Evolutionary conservation across 495 filamentous ascomycete genomes (phyloP).

Genomic region (Paragyromitra xinjiangensis): DNA sequence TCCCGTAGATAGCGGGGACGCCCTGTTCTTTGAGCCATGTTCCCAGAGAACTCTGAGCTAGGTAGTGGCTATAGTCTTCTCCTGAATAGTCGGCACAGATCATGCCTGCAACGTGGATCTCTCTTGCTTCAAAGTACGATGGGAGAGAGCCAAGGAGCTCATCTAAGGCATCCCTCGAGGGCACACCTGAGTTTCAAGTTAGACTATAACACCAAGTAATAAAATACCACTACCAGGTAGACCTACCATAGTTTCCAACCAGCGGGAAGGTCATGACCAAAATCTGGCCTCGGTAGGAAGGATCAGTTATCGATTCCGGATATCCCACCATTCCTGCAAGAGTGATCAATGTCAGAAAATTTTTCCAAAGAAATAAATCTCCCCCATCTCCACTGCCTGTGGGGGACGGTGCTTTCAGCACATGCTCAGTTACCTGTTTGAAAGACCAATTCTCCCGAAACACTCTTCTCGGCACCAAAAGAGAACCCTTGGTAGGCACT

Average conservation of each 20-base stretch:
- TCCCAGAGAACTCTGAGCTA: slow-evolving; percentile 86
- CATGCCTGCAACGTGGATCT: slow-evolving; percentile 92
- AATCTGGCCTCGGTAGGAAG: slow-evolving; percentile 91
- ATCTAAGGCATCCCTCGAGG: slow-evolving; percentile 81
- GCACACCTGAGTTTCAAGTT: slow-evolving; percentile 64
- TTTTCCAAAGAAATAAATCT: neutral
- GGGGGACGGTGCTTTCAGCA: neutral
- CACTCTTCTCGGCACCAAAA: slow-evolving; percentile 90
- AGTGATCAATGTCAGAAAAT: slow-evolving; percentile 31
- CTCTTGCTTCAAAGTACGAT: slow-evolving; percentile 86
- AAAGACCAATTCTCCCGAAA: slow-evolving; percentile 96
- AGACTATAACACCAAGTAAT: slow-evolving; percentile 12
- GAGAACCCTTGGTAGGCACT: slow-evolving; percentile 88
- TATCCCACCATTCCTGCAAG: slow-evolving; percentile 90
- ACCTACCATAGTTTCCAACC: slow-evolving; percentile 84
- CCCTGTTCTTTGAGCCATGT: slow-evolving; percentile 95
- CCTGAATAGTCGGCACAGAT: slow-evolving; percentile 90
- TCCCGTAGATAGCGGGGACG: slow-evolving; percentile 93
- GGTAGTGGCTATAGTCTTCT: slow-evolving; percentile 92
- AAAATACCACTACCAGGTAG: neutral
- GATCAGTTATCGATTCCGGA: slow-evolving; percentile 92
- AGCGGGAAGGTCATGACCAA: slow-evolving; percentile 90
- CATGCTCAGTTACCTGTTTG: slow-evolving; percentile 69
- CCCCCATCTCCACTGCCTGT: neutral
- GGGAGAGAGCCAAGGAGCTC: slow-evolving; percentile 82